These are phyloP conservation scores for Immersiporthe knoxdaviesiana DNA, from an alignment of 2,329 filamentous ascomycete species.

Conservation along the genomic window DNA sequence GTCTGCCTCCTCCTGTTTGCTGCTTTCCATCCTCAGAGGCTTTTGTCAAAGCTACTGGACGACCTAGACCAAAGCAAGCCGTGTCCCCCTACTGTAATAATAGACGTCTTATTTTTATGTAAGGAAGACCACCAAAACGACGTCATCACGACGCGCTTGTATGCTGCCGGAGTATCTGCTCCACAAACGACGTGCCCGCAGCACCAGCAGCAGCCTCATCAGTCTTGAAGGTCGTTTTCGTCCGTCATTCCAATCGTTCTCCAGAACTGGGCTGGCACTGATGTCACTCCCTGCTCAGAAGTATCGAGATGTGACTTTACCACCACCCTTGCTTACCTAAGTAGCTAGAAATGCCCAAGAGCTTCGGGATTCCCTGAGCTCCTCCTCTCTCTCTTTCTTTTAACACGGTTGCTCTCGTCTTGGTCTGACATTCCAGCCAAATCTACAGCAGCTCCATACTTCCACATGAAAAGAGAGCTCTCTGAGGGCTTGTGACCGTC, in stretches of 20 bases:
- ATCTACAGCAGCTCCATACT: neutral
- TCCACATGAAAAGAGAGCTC: neutral
- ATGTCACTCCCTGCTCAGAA: neutral
- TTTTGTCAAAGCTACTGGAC: neutral
- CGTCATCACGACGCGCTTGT: slow-evolving; percentile 11
- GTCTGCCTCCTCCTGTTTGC: neutral
- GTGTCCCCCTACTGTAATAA: neutral
- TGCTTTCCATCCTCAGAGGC: neutral
- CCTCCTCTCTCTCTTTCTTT: neutral
- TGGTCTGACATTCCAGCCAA: neutral
- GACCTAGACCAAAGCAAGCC: neutral
- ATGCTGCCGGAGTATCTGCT: neutral
- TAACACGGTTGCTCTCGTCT: neutral
- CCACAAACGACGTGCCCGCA: slow-evolving; percentile 1
- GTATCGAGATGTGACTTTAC: neutral
- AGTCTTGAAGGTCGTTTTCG: neutral
- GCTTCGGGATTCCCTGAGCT: neutral
- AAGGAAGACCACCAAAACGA: neutral
- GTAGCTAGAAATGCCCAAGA: neutral
- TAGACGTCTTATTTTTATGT: neutral
- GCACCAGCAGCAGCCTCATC: neutral
- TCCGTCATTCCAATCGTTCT: neutral
- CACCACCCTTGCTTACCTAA: neutral
- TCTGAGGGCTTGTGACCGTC: neutral
- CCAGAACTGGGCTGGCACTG: neutral